Percentiles rank a stretch among this genome's conserved stretches.
These are phyloP conservation scores for Aschersonia sp. DNA, from an alignment of 2,329 filamentous ascomycete genomes.

Conservation along the genomic window DNA sequence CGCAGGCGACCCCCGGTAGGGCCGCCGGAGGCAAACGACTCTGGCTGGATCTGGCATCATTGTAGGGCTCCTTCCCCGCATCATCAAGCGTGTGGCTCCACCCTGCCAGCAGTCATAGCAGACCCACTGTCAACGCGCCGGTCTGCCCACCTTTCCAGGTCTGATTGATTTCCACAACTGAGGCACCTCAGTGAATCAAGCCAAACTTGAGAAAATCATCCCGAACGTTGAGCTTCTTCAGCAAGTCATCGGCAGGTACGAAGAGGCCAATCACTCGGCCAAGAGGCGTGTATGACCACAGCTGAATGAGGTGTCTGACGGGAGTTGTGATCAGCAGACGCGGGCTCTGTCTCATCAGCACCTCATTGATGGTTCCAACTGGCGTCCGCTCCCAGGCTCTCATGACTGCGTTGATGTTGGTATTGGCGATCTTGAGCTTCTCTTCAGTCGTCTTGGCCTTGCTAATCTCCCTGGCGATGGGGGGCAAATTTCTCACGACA, in stretches of 20 bases:
- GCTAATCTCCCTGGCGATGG: background rate
- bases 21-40: too few species aligned
- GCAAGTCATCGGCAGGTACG: background rate
- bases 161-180: too few species aligned
- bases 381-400: background rate
- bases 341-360: background rate
- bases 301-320: background rate
- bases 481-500: background rate
- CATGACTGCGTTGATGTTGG: background rate
- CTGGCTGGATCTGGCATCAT: too few species aligned
- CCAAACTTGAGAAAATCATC: background rate
- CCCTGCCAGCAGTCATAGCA: too few species aligned
- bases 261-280: background rate
- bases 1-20: too few species aligned
- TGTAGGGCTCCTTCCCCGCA: too few species aligned
- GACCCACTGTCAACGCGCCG: too few species aligned
- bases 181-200: background rate
- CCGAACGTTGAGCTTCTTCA: background rate
- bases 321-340: background rate
- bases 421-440: background rate
- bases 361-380: background rate
- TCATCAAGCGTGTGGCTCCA: too few species aligned
- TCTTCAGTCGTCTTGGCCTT: background rate
- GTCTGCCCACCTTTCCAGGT: too few species aligned
- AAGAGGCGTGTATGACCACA: slow-evolving; percentile 1